Conservation (phyloP, 345 rosid species). For the Hibiscus trionum region DNA sequence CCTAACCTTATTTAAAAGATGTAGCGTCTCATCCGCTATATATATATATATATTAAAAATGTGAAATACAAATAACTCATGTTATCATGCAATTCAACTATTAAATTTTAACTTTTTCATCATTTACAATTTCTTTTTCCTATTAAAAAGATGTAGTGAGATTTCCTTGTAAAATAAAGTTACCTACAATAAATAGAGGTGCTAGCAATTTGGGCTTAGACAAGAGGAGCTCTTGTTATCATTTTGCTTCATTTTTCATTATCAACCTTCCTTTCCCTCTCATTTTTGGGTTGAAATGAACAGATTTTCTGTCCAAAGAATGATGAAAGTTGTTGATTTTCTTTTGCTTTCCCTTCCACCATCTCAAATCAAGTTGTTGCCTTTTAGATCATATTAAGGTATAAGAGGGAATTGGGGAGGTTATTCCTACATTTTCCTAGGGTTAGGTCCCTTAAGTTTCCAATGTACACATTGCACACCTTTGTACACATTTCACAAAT, state of each 20-base stretch:
- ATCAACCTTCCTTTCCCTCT: not conserved
- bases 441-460: not conserved
- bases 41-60: no score
- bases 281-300: not conserved
- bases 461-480: not conserved
- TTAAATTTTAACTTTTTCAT: not conserved
- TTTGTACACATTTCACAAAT: not conserved
- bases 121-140: no score
- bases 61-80: no score
- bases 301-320: not conserved
- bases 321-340: not conserved
- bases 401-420: not conserved
- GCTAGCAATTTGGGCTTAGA: not conserved
- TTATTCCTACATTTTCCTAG: not conserved
- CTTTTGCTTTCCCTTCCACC: not conserved
- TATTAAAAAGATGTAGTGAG: not conserved
- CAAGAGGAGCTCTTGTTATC: not conserved
- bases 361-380: not conserved
- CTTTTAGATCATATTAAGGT: not conserved
- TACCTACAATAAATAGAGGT: not conserved
- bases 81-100: not conserved
- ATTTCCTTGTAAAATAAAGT: constrained; percentile 2
- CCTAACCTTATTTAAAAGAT: no score
- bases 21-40: no score
- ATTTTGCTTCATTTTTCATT: not conserved